Evolutionary conservation across 495 filamentous ascomycete genomes (phyloP), one percentile per base, ranked within the genome.

Genomic region (Penicillium turbatum): DNA sequence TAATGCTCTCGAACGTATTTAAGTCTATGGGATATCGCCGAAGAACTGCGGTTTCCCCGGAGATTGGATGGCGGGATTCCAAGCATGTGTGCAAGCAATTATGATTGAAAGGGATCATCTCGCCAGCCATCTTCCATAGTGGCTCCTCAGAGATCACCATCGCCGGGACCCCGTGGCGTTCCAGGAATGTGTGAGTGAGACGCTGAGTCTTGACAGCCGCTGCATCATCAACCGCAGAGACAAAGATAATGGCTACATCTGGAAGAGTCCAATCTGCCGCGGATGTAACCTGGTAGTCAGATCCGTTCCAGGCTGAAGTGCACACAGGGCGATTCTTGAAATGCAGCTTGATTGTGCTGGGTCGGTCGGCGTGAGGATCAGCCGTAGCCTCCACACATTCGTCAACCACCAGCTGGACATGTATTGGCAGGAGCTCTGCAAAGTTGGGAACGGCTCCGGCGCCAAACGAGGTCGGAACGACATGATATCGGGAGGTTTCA

Each of bases 381-480:
- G 70, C 72, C 19, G 67, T 66, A 17, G 86, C 86, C 12, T 71
- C 73, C 34, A 75, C 74, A 60, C 87, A 90, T 48, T 88, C 82
- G 53, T 90, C 86, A 17, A 91, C 84, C 51, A 83, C 82, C 55
- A 91, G 81, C 60, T 90, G 86, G 26, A 83, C 80, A 54, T 89
- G 83, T 60, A 90, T 87, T 7, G 89, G 82, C 49, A 89, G 82
- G 19, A 90, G 81, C 60, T 90, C 87, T 1, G 86, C 85, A 55
- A 75, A 78, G 47, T 79, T 79, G 15, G 79, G 74, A 17, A 82
- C 75, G 11, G 74, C 68, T 16, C 70, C 69, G 48, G 68, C 69
- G 48, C 86, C 86, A 65, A 88, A 90, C 0, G 83, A 85, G 0
- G 86, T 85, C 27, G 87, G 86, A 38, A 91, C 82, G 55, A 90